A percentile compares a stretch with the other conserved stretches of the same genome.
Conservation (phyloP, 495 filamentous ascomycete species). For the Aspergillus homomorphus region DNA sequence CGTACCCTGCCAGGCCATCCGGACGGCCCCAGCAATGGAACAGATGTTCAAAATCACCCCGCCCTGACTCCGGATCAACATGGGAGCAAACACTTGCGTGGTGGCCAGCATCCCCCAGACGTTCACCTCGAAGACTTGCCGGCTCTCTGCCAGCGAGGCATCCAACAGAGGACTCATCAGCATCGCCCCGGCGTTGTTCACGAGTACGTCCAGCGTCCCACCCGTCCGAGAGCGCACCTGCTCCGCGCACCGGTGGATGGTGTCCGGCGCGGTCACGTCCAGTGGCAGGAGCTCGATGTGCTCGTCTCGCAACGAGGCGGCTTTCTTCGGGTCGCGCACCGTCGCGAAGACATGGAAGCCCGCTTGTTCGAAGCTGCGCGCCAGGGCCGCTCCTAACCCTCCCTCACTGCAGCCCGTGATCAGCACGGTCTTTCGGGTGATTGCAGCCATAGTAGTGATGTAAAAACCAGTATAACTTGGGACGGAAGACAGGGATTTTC, state of each 20-base stretch:
- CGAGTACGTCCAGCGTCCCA: slow-evolving; percentile 44
- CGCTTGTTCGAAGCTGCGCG: slow-evolving; percentile 43
- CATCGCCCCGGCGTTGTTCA: slow-evolving; percentile 58
- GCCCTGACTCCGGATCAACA: slow-evolving; percentile 46
- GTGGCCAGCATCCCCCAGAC: slow-evolving; percentile 50
- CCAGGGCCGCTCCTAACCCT: slow-evolving; percentile 55
- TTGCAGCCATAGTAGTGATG: no score
- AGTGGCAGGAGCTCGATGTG: slow-evolving; percentile 19
- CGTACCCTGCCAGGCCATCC: no score
- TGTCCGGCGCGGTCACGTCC: slow-evolving; percentile 26
- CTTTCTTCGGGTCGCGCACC: slow-evolving; percentile 34
- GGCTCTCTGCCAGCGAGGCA: slow-evolving; percentile 38
- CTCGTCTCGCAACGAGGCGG: no score
- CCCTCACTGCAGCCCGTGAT: slow-evolving; percentile 51
- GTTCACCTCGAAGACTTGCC: slow-evolving; percentile 51
- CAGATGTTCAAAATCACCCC: slow-evolving; percentile 49
- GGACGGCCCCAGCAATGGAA: slow-evolving; percentile 45
- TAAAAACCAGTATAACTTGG: no score
- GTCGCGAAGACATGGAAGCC: slow-evolving; percentile 58
- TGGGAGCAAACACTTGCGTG: slow-evolving; percentile 52
- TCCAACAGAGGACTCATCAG: no score
- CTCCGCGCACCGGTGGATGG: slow-evolving; percentile 37
- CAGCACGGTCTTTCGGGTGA: slow-evolving; percentile 28
- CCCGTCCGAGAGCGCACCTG: slow-evolving; percentile 13
- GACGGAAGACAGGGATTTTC: no score